phyloP scores from a whole-genome alignment of 768 basidiomycete species.

The Leccinum subtestaceum region DNA sequence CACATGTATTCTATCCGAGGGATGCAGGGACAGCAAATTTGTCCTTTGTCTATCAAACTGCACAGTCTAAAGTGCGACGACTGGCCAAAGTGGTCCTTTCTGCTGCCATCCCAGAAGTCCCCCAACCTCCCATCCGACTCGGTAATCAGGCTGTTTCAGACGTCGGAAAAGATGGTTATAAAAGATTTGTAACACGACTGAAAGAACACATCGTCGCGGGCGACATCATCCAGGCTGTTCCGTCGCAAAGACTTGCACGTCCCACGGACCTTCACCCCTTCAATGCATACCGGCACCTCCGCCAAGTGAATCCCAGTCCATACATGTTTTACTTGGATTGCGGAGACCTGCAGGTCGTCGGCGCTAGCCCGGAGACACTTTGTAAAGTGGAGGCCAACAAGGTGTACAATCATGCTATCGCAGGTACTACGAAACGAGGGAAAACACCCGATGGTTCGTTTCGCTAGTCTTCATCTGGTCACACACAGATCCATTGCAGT shows the following conservation, averaged over 20 bases:
- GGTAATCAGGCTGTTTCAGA: conserved; percentile 78
- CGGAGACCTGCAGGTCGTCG: conserved; percentile 91
- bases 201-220: conserved; percentile 95
- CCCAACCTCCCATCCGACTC: conserved; percentile 60
- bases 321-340: conserved; percentile 99
- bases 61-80: conserved; percentile 75
- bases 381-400: conserved; percentile 92
- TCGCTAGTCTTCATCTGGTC: conserved; percentile 1
- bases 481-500: conserved; percentile 4
- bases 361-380: conserved; percentile 95
- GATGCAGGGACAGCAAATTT: conserved; percentile 66
- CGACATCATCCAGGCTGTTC: conserved; percentile 98
- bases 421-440: conserved; percentile 89
- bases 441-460: conserved; percentile 77
- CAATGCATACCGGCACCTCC: conserved; percentile 92
- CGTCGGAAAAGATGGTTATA: conserved; percentile 91
- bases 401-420: conserved; percentile 97
- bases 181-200: conserved; percentile 83
- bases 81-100: conserved; percentile 70
- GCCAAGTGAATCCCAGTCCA: conserved; percentile 94
- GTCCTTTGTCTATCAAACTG: conserved; percentile 84
- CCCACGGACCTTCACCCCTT: conserved; percentile 92
- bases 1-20: conserved; percentile 87
- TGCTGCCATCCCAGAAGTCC: conserved; percentile 56
- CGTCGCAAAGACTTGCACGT: conserved; percentile 85